Conservation (phyloP, 352 stramenopile genomes). For the Plasmopara muralis region DNA sequence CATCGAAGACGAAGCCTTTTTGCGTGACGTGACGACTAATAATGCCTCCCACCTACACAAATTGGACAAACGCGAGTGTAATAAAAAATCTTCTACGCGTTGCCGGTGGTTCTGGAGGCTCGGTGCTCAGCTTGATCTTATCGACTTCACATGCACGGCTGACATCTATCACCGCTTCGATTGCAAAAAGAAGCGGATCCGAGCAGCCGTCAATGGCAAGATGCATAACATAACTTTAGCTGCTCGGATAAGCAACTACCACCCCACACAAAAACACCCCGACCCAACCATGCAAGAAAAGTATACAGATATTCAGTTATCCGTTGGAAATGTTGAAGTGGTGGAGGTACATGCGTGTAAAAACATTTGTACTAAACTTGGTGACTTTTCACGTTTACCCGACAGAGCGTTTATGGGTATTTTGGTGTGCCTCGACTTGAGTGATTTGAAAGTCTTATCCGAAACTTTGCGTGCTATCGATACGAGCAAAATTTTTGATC, state of each 20-base stretch:
- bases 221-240: constrained; percentile 23
- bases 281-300: not conserved
- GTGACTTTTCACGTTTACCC: constrained; percentile 32
- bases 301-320: constrained; percentile 41
- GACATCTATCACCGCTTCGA: constrained; percentile 18
- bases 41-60: constrained; percentile 4
- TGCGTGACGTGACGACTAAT: not conserved
- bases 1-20: not conserved
- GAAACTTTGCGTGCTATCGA: constrained; percentile 14
- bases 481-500: not conserved
- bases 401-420: constrained; percentile 37
- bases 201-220: constrained; percentile 7
- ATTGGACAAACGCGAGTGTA: not conserved
- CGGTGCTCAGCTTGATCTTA: constrained; percentile 24
- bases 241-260: constrained; percentile 33
- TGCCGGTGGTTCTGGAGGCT: constrained; percentile 25
- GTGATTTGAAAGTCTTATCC: constrained; percentile 29
- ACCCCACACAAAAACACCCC: constrained; percentile 22
- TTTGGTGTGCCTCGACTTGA: constrained; percentile 41
- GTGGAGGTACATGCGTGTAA: constrained; percentile 20
- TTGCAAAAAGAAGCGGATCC: constrained; percentile 4
- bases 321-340: constrained; percentile 26
- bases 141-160: constrained; percentile 15
- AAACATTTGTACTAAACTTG: constrained; percentile 22
- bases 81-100: not conserved